These are phyloP conservation scores for Syncephalastrum racemosum DNA, from an alignment of 371 early-diverging fungal genomes.

Conservation along the genomic window DNA sequence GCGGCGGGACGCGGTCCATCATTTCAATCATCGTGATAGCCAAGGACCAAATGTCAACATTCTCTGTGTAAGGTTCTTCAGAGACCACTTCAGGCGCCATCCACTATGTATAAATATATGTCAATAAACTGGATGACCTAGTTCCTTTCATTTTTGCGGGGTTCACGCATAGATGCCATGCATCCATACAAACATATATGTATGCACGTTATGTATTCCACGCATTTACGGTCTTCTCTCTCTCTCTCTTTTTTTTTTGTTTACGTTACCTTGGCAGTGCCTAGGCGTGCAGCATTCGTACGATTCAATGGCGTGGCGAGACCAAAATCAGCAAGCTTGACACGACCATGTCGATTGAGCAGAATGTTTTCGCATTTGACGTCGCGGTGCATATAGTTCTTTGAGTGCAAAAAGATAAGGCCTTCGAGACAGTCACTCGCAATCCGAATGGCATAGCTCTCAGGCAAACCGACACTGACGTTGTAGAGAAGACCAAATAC, in stretches of 20 bases:
- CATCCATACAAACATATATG: too few species aligned
- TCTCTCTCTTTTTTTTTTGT: conserved; percentile 6
- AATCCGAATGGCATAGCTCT: conserved; percentile 38
- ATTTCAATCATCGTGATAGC: conserved; percentile 55
- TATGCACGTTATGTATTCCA: too few species aligned
- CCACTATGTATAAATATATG: conserved; percentile 24
- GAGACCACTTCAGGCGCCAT: conserved; percentile 56
- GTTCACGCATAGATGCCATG: too few species aligned
- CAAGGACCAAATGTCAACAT: conserved; percentile 50
- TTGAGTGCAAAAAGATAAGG: conserved; percentile 43
- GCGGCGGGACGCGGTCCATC: conserved; percentile 54
- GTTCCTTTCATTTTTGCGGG: neutral
- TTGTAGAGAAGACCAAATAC: conserved; percentile 45
- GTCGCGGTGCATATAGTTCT: conserved; percentile 54
- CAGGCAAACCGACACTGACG: conserved; percentile 37
- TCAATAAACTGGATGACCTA: neutral
- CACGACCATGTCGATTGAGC: conserved; percentile 41
- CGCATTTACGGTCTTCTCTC: too few species aligned
- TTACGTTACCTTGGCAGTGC: conserved; percentile 46
- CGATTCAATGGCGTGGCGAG: conserved; percentile 39
- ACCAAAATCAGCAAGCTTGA: conserved; percentile 53
- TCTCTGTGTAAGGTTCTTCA: conserved; percentile 38
- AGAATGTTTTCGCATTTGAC: conserved; percentile 54
- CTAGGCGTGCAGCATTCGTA: conserved; percentile 32
- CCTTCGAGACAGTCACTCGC: conserved; percentile 45